A percentile compares a stretch with the other conserved stretches of the same genome.
These are phyloP conservation scores for Rehmannia glutinosa DNA, from an alignment of 257 asterid genomes.

Conservation along the genomic window DNA sequence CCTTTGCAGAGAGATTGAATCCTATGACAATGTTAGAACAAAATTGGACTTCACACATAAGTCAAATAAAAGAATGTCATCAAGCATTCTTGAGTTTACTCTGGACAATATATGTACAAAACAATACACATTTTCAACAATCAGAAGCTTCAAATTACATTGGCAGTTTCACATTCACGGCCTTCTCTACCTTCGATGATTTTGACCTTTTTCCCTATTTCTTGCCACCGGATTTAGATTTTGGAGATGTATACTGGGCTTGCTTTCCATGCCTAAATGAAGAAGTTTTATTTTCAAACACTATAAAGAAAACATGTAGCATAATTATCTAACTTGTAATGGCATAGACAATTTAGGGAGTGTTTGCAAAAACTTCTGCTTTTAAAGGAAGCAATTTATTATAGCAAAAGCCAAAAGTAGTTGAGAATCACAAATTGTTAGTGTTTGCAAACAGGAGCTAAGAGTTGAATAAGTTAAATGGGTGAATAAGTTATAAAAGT, in stretches of 20 bases:
- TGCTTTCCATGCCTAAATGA: slow-evolving; percentile 45
- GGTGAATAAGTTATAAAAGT: too few species aligned
- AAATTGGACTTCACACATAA: slow-evolving; percentile 18
- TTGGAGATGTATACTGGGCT: slow-evolving; percentile 27
- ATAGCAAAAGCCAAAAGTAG: too few species aligned
- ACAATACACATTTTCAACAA: neutral
- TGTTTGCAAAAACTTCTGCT: too few species aligned
- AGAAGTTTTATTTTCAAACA: too few species aligned
- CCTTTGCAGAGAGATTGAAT: neutral
- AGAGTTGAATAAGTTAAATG: too few species aligned
- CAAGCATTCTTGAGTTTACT: slow-evolving; percentile 12
- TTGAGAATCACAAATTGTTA: too few species aligned
- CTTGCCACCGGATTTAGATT: slow-evolving; percentile 35
- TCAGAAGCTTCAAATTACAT: slow-evolving; percentile 28
- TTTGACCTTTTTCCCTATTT: slow-evolving; percentile 29
- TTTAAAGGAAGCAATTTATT: too few species aligned
- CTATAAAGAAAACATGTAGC: too few species aligned
- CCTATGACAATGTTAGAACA: neutral
- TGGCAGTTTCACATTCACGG: slow-evolving; percentile 20
- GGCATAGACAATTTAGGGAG: too few species aligned
- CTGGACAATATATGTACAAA: slow-evolving; percentile 10
- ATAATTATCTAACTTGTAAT: too few species aligned
- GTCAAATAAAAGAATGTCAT: neutral
- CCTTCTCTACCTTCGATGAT: slow-evolving; percentile 21
- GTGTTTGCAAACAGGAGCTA: too few species aligned